Conservation (phyloP, 148 eudicot genomes). For the Camellia granthamiana region DNA sequence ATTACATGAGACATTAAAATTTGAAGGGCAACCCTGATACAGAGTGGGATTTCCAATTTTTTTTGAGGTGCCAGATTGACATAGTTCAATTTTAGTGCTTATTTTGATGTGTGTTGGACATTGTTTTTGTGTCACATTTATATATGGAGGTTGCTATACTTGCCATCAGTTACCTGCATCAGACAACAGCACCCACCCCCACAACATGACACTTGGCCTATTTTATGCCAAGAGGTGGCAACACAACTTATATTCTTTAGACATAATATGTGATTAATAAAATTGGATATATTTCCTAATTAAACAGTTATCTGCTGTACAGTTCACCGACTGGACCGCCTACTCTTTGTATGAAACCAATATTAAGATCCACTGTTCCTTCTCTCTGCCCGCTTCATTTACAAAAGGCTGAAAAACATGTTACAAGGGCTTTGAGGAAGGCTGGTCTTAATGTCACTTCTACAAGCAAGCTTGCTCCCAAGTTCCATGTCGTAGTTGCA, state of each 20-base stretch:
- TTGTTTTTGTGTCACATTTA: not conserved
- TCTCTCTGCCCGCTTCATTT: slow-evolving; percentile 46
- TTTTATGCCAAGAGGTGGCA: not conserved
- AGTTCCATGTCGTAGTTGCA: slow-evolving; percentile 51
- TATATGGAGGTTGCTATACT: not conserved
- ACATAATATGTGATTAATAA: not conserved
- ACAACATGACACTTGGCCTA: not conserved
- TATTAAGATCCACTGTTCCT: slow-evolving; percentile 50
- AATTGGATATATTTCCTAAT: not conserved
- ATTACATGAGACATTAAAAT: no score
- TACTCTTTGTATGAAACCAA: slow-evolving; percentile 49
- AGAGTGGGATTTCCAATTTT: no score
- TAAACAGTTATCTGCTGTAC: not conserved
- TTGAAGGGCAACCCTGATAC: no score
- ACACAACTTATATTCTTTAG: not conserved
- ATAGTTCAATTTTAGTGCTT: not conserved
- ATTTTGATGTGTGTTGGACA: not conserved
- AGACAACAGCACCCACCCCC: slow-evolving; percentile 4
- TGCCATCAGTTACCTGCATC: not conserved
- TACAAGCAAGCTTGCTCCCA: slow-evolving; percentile 43
- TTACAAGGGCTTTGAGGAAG: slow-evolving; percentile 43
- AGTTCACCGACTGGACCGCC: slow-evolving; percentile 36
- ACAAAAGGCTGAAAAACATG: slow-evolving; percentile 31
- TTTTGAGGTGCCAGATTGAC: not conserved
- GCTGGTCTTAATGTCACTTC: slow-evolving; percentile 46